These are phyloP conservation scores for Lachancea sp. DNA, from an alignment of 805 yeast genomes.

Conservation along the genomic window DNA sequence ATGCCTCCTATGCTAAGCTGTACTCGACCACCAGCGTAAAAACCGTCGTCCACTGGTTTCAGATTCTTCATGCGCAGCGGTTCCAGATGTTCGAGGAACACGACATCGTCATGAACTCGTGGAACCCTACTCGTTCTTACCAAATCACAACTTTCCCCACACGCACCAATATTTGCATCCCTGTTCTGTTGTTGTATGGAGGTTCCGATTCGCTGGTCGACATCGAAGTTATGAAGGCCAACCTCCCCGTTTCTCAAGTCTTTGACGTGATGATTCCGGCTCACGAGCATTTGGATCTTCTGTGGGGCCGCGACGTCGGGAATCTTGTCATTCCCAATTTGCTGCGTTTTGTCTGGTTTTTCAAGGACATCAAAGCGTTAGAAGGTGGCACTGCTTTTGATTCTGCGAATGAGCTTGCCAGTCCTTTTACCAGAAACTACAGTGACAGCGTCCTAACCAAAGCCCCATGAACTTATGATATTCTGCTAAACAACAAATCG, in stretches of 20 bases:
- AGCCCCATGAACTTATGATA: not conserved
- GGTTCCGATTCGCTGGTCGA: constrained; percentile 79
- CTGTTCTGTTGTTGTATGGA: constrained; percentile 77
- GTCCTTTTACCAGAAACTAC: constrained; percentile 5
- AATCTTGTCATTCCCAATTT: constrained; percentile 40
- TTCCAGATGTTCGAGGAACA: constrained; percentile 88
- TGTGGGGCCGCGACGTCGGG: constrained; percentile 76
- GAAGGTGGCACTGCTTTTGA: constrained; percentile 5
- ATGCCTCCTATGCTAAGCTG: constrained; percentile 75
- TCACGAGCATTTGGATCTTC: constrained; percentile 87
- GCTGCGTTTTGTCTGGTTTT: constrained; percentile 32
- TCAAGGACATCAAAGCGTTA: constrained; percentile 13
- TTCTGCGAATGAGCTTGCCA: constrained; percentile 4
- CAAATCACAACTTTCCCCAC: constrained; percentile 47
- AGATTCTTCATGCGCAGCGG: constrained; percentile 65
- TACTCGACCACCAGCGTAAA: constrained; percentile 91
- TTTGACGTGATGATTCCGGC: constrained; percentile 49
- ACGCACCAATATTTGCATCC: constrained; percentile 55
- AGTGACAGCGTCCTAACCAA: constrained; percentile 3
- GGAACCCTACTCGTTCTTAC: constrained; percentile 30
- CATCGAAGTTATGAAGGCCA: constrained; percentile 62
- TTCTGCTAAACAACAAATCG: not conserved
- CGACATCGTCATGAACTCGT: constrained; percentile 33
- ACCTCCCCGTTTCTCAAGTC: constrained; percentile 51
- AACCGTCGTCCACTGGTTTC: constrained; percentile 94